Evolutionary conservation across 768 basidiomycete species (phyloP).

Genomic region (Mycena capillaripes): DNA sequence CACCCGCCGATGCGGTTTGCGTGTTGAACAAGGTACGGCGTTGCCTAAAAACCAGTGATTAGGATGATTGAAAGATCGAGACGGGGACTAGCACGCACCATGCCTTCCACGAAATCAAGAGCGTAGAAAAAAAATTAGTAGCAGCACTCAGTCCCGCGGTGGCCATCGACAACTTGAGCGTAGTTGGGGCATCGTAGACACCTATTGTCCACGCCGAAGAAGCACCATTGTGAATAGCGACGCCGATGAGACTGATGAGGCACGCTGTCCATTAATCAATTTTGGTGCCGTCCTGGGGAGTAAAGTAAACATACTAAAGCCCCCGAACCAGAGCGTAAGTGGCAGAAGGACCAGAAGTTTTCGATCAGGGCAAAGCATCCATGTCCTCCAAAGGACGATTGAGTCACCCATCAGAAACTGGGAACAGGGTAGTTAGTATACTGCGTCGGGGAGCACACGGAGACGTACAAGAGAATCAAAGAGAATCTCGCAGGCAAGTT

Average conservation of each 20-base stretch:
- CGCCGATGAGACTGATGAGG: slow-evolving; percentile 1
- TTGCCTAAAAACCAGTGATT: not conserved
- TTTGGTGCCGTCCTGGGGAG: not conserved
- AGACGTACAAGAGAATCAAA: slow-evolving; percentile 12
- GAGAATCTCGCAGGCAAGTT: slow-evolving; percentile 14
- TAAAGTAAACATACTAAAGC: slow-evolving; percentile 1
- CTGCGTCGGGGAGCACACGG: not conserved
- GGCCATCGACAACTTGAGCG: slow-evolving; percentile 15
- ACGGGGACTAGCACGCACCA: slow-evolving; percentile 7
- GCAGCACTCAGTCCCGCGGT: slow-evolving; percentile 24
- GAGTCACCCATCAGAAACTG: not conserved
- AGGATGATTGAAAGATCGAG: too few species aligned
- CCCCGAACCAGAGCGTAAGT: not conserved
- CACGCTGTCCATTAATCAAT: not conserved
- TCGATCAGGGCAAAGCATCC: not conserved
- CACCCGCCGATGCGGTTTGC: not conserved
- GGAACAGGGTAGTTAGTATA: not conserved
- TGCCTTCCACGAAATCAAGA: slow-evolving; percentile 16
- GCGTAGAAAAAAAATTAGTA: slow-evolving; percentile 22
- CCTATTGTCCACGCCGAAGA: slow-evolving; percentile 21
- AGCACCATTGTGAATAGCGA: slow-evolving; percentile 4
- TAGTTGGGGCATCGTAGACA: slow-evolving; percentile 10
- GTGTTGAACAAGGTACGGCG: slow-evolving; percentile 1
- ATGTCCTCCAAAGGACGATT: not conserved
- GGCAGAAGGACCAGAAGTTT: not conserved